Conservation (phyloP, 129 eudicot species). For the Rutidosis leptorrhynchoides region DNA sequence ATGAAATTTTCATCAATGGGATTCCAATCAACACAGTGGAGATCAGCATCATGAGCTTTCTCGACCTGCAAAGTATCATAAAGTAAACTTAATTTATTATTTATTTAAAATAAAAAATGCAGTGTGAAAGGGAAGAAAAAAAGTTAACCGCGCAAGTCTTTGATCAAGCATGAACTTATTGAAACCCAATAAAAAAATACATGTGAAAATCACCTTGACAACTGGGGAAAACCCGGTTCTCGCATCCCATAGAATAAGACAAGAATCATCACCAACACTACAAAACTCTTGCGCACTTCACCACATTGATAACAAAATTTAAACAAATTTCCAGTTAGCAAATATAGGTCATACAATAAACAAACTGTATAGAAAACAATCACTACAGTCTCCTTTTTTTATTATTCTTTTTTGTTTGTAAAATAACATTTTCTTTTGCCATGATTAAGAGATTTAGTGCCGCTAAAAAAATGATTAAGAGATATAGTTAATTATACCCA, state of each 20-base stretch:
- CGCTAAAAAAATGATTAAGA: no score
- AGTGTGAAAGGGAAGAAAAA: not conserved
- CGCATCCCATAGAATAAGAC: slow-evolving; percentile 97
- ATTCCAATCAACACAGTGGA: slow-evolving; percentile 98
- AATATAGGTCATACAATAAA: slow-evolving; percentile 4
- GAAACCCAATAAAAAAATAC: no score
- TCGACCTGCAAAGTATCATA: slow-evolving; percentile 55
- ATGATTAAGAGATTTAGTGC: no score
- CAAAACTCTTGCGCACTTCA: slow-evolving; percentile 89
- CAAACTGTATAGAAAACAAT: not conserved
- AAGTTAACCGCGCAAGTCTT: not conserved
- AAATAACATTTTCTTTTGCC: no score
- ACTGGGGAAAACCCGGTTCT: slow-evolving; percentile 73
- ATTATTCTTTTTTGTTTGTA: no score
- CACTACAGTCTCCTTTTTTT: no score
- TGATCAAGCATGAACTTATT: no score
- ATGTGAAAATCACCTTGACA: slow-evolving; percentile 54
- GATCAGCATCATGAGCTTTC: slow-evolving; percentile 91
- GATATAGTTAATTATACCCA: no score
- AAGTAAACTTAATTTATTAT: not conserved
- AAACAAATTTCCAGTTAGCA: slow-evolving; percentile 22
- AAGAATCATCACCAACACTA: slow-evolving; percentile 96
- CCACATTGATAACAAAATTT: slow-evolving; percentile 10
- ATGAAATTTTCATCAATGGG: slow-evolving; percentile 75
- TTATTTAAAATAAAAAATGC: no score